phyloP scores from a whole-genome alignment of 768 basidiomycete species.

The Russula vinacea region DNA sequence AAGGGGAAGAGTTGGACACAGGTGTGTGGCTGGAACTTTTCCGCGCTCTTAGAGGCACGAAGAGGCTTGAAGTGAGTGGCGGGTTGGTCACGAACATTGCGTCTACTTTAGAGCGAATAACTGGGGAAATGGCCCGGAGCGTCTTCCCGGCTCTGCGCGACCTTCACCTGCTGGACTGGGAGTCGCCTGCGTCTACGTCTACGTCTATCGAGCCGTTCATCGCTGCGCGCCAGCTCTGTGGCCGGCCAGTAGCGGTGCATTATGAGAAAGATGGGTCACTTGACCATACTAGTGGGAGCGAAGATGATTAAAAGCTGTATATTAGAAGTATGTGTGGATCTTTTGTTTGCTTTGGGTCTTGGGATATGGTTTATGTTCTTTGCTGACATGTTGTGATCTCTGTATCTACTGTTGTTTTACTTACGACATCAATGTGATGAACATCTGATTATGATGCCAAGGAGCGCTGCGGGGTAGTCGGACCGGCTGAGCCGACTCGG shows the following conservation, averaged over 20 bases:
- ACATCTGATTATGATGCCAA: too few relatives aligned
- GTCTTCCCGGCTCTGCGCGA: constrained; percentile 18
- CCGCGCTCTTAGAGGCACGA: constrained; percentile 2
- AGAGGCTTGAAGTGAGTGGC: constrained; percentile 11
- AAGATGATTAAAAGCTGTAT: constrained; percentile 4
- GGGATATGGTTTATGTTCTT: neutral
- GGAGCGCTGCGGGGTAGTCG: too few relatives aligned
- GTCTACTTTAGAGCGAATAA: constrained; percentile 8
- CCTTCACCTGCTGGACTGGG: constrained; percentile 3
- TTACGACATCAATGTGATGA: neutral
- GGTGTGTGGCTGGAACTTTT: constrained; percentile 17
- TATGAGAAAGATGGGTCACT: neutral
- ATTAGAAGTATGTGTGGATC: neutral
- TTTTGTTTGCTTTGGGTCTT: neutral
- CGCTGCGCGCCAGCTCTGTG: constrained; percentile 8
- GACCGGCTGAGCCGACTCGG: too few relatives aligned
- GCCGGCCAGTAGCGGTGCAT: constrained; percentile 11
- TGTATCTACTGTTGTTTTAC: neutral
- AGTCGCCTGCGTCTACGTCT: neutral
- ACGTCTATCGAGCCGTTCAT: constrained; percentile 14
- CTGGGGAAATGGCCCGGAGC: constrained; percentile 15
- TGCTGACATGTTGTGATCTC: neutral
- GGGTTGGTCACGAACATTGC: constrained; percentile 4
- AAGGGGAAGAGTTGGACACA: neutral
- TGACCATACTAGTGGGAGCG: neutral